A percentile compares a stretch with the other conserved stretches of the same genome.
phyloP scores from a whole-genome alignment of 2,329 filamentous ascomycete species.

The Aureobasidium zeae region DNA sequence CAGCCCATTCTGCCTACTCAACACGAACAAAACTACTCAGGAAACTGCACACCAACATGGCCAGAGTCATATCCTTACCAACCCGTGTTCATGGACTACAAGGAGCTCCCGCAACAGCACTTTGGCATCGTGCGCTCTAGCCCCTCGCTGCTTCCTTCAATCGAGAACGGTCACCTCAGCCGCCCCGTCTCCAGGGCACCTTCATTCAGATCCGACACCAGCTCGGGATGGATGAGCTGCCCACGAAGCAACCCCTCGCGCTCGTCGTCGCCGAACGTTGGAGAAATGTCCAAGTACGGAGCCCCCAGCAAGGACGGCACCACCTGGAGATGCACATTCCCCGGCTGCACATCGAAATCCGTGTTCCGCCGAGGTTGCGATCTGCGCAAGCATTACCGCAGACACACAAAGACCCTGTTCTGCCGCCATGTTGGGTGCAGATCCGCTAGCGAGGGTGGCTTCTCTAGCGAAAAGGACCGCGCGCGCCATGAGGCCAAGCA shows the following conservation, averaged over 20 bases:
- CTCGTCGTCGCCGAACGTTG: slow-evolving; percentile 25
- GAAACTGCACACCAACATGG: slow-evolving; percentile 12
- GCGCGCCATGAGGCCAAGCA: slow-evolving; percentile 54
- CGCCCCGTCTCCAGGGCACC: slow-evolving; percentile 19
- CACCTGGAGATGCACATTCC: slow-evolving; percentile 51
- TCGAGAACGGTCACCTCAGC: slow-evolving; percentile 8
- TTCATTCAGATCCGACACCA: slow-evolving; percentile 24
- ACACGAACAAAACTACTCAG: slow-evolving; percentile 4
- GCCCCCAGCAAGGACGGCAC: slow-evolving; percentile 38
- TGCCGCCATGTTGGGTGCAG: slow-evolving; percentile 51
- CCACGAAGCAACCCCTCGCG: slow-evolving; percentile 23
- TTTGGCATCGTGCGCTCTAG: slow-evolving; percentile 11
- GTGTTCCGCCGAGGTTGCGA: slow-evolving; percentile 52
- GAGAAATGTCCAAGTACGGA: slow-evolving; percentile 31
- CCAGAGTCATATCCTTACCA: slow-evolving; percentile 12
- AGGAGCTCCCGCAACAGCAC: neutral
- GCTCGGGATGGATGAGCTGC: slow-evolving; percentile 21
- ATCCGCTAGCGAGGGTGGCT: slow-evolving; percentile 47
- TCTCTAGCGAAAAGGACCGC: slow-evolving; percentile 55
- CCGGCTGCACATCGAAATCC: slow-evolving; percentile 50
- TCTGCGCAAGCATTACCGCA: slow-evolving; percentile 53
- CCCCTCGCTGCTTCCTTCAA: slow-evolving; percentile 16
- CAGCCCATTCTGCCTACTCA: slow-evolving; percentile 6
- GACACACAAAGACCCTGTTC: slow-evolving; percentile 53
- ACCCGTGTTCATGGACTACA: slow-evolving; percentile 11